Conservation (phyloP, 1,284 basidiomycete genomes). For the Cutaneotrichosporon mucoides region DNA sequence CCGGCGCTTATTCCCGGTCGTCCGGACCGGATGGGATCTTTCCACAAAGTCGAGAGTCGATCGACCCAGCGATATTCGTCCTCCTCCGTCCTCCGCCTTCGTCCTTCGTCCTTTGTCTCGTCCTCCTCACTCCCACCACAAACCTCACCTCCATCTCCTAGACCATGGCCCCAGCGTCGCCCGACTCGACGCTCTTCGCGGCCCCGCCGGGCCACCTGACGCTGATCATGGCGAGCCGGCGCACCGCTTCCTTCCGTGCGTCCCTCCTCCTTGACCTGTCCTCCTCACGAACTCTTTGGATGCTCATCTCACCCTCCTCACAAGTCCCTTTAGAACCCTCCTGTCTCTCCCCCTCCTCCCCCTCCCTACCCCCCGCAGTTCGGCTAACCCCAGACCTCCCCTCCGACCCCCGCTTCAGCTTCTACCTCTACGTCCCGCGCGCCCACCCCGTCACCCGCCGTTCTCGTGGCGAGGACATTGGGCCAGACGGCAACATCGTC, state of each 20-base stretch:
- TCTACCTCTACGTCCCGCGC: conserved; percentile 20
- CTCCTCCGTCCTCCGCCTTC: too few species aligned
- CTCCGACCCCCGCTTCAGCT: conserved; percentile 11
- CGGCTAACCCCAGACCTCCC: neutral
- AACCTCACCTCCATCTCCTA: neutral
- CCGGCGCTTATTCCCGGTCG: too few species aligned
- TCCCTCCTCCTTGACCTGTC: neutral
- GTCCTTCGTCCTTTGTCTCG: too few species aligned
- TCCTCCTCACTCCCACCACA: too few species aligned
- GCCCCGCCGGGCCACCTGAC: conserved; percentile 15
- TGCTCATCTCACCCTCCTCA: too few species aligned
- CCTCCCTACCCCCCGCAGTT: too few species aligned
- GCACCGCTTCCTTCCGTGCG: conserved; percentile 10
- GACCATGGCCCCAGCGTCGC: neutral
- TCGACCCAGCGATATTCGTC: too few species aligned
- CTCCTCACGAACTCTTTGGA: too few species aligned
- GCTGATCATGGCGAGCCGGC: conserved; percentile 16
- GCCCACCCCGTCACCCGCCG: conserved; percentile 18
- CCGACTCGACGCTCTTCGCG: conserved; percentile 10
- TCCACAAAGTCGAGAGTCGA: too few species aligned
- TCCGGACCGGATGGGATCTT: too few species aligned
- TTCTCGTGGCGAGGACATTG: conserved; percentile 13
- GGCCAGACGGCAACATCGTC: conserved; percentile 1
- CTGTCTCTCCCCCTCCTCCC: too few species aligned
- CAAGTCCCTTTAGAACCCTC: too few species aligned